Evolutionary conservation across 129 eudicot species (phyloP), one percentile per base, ranked within the genome.

Genomic region (Mikania micrantha): DNA sequence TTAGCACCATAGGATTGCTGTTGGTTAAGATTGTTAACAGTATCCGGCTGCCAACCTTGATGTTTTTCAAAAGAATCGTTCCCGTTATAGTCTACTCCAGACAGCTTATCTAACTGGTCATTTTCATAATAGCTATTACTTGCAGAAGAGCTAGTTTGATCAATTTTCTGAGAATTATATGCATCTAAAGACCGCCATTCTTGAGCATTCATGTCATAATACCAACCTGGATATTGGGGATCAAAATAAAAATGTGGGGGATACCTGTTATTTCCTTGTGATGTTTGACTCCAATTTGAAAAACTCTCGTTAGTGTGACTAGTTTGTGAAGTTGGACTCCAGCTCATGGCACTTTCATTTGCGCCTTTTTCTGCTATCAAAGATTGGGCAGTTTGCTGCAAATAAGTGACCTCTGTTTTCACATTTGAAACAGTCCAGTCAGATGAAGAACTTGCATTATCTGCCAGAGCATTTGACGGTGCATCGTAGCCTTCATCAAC

Each of bases 171-270:
- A 64, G 69, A 75, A 50, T 41, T 48, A 65, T 86, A 93, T 31
- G 84, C 65, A 41, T 88, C 95, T 80, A 93, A 76, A 20, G 83
- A 39, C 25, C 82, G 42, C 99, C 99, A 93, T 70, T 82, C 92
- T 59, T 82, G 93, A 13, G 81, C 42, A 65, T 74, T 79, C 69
- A 87, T 86, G 78, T 93, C 96, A 78, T 88, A 93, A 70, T 88
- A 93, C 99, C 96, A 93, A 62, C 85, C 99, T 56, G 99, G 99
- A 80, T 93, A 93, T 56, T 84, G 95, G 35, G 96, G 92, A 79
- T 93, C 99, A 79, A 93, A 89, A 50, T 82, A 77, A 91, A 93
- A 84, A 81, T 93, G 91, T n/a, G 95, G 61, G 1, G 99, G 99
- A 77, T 93, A 93, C 59, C 70, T 87, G 8, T 69, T 83, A 60